These are phyloP conservation scores for Russula griseocarnosa DNA, from an alignment of 768 basidiomycete species.

Conservation along the genomic window DNA sequence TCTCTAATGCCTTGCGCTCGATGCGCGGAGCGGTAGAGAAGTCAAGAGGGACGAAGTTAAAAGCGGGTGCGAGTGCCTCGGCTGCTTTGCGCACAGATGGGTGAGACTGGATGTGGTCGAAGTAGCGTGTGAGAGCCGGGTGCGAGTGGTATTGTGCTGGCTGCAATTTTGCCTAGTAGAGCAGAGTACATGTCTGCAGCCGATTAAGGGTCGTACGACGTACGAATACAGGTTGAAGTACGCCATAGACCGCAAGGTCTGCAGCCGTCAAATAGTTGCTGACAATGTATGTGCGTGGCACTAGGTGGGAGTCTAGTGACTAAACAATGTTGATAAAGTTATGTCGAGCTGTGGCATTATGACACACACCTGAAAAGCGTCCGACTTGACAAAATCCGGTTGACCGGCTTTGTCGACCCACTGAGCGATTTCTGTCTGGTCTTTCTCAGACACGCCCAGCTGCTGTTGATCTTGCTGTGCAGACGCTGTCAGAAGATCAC, in stretches of 20 bases:
- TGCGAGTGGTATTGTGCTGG: conserved; percentile 71
- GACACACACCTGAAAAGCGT: conserved; percentile 49
- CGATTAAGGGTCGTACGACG: conserved; percentile 31
- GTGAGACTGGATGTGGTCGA: conserved; percentile 85
- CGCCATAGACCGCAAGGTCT: conserved; percentile 86
- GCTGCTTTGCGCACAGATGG: conserved; percentile 59
- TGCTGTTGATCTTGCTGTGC: conserved; percentile 42
- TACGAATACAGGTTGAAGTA: conserved; percentile 80
- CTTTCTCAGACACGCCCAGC: conserved; percentile 54
- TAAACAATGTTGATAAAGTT: conserved; percentile 33
- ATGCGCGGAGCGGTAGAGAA: conserved; percentile 68
- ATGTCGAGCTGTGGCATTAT: neutral
- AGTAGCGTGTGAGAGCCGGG: conserved; percentile 87
- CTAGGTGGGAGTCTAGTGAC: conserved; percentile 68
- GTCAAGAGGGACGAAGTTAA: conserved; percentile 61
- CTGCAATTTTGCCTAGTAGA: conserved; percentile 65
- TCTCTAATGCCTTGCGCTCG: conserved; percentile 65
- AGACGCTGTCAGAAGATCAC: conserved; percentile 49
- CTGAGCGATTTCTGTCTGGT: conserved; percentile 56
- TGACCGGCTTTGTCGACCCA: conserved; percentile 68
- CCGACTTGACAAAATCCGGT: conserved; percentile 46
- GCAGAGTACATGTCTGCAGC: neutral
- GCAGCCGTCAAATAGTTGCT: conserved; percentile 82
- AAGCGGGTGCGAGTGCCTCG: conserved; percentile 48
- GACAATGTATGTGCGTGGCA: conserved; percentile 80